Base-by-base conservation (phyloP, 768 basidiomycete genomes). In the Holtermannia corniformis region DNA sequence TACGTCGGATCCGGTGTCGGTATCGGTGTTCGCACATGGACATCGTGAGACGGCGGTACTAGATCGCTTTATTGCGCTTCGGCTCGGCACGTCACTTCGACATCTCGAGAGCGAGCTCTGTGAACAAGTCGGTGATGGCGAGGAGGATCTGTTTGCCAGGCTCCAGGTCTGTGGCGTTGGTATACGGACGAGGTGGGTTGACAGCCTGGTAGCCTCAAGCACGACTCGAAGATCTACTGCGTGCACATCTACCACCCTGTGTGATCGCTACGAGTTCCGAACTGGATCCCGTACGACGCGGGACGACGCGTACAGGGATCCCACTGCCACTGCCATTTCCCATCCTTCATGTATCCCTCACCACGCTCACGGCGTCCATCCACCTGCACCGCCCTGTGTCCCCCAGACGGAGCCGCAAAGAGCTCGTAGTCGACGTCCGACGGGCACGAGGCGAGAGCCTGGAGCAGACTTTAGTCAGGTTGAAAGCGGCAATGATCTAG, bases 41-140 rank as follows among this genome's bases (percentile, higher is more conserved):
- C 45, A 45, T 2, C 46, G 64, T 37, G 67, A 68, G 24, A 68
- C 62, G 7, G 60, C 60, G 3, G 51, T 65, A 1, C 59, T 63
- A 41, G 67, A 68, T 57, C 41, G 62, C 26, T 68, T 56, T 48
- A 68, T 68, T 2, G 67, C 64, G 5, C 51, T 65, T 16, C 42
- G 55, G 13, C 55, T 65, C 0, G 67, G 67, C 0, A 55, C 58
- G 25, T 60, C 65, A 24, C 48, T 68, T 4, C 45, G 67, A 26
- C 45, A 41, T 43, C 53, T 61, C 0, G 67, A 68, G 41, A 64
- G 60, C 40, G 50, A 27, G n/a, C 46, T 65, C 14, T 57, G 49
- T 23, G 65, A 64, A 28, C 10, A 37, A 16, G 62, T 57, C 16
- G 49, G 54, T 5, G 67, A 65, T 10, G 59, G 45, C 4, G 56